phyloP scores from a whole-genome alignment of 129 eudicot genomes.

The Artemisia tridentata region DNA sequence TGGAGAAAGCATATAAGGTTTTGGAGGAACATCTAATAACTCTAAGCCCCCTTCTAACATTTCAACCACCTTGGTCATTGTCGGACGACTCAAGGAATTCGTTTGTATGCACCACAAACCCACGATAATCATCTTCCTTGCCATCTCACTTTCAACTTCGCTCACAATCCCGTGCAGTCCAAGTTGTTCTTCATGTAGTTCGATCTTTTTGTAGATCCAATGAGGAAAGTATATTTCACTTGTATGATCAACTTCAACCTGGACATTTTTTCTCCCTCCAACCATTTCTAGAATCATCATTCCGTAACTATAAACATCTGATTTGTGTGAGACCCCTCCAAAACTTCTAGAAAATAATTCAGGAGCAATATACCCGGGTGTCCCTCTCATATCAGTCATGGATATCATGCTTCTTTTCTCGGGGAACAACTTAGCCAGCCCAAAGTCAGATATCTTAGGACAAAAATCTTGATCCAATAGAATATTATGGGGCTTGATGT shows the following conservation, averaged over 20 bases:
- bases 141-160: constrained; percentile 18
- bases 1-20: constrained; percentile 26
- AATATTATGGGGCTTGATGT: constrained; percentile 6
- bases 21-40: constrained; percentile 33
- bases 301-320: constrained; percentile 46
- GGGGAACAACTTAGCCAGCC: not conserved
- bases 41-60: constrained; percentile 40
- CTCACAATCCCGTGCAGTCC: constrained; percentile 20
- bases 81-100: constrained; percentile 30
- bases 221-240: constrained; percentile 37
- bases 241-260: constrained; percentile 15
- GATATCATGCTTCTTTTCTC: not conserved
- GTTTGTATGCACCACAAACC: constrained; percentile 15
- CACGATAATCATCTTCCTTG: constrained; percentile 39
- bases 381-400: not conserved
- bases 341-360: constrained; percentile 27
- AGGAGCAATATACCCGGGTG: constrained; percentile 28
- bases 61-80: constrained; percentile 37
- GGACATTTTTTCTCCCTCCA: constrained; percentile 33
- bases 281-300: constrained; percentile 46
- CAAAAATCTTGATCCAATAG: not conserved
- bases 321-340: constrained; percentile 30
- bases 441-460: constrained; percentile 6
- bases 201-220: constrained; percentile 30
- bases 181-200: constrained; percentile 5